These are phyloP conservation scores for Trichophyton rubrum DNA, from an alignment of 2,329 filamentous ascomycete genomes.

Conservation along the genomic window DNA sequence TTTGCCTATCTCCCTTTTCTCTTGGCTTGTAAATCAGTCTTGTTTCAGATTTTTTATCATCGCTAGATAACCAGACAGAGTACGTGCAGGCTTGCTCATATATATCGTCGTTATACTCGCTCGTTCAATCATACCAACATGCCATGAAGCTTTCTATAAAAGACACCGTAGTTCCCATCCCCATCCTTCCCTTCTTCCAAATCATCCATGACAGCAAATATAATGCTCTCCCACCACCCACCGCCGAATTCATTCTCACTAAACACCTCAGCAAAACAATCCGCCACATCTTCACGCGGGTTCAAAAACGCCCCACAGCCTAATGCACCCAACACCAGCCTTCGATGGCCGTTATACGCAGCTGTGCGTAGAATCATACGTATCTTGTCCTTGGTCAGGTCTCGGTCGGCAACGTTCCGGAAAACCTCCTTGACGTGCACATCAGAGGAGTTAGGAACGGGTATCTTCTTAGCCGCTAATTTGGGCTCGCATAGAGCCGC, in stretches of 20 bases:
- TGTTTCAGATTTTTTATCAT: neutral
- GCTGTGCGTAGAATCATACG: slow-evolving; percentile 48
- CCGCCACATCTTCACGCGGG: slow-evolving; percentile 49
- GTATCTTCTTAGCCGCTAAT: slow-evolving; percentile 10
- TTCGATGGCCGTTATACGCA: slow-evolving; percentile 43
- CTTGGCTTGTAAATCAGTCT: neutral
- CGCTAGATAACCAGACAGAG: neutral
- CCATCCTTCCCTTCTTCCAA: slow-evolving; percentile 15
- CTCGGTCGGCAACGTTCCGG: slow-evolving; percentile 33
- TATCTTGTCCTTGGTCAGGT: slow-evolving; percentile 51
- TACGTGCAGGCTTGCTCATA: neutral
- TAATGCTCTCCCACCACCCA: slow-evolving; percentile 52
- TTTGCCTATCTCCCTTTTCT: neutral
- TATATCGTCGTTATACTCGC: neutral
- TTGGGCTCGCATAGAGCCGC: slow-evolving; percentile 42
- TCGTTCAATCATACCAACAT: slow-evolving; percentile 17
- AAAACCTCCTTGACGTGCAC: slow-evolving; percentile 21
- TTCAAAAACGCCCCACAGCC: slow-evolving; percentile 58
- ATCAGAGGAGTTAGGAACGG: slow-evolving; percentile 9
- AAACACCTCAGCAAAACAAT: slow-evolving; percentile 51
- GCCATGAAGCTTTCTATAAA: slow-evolving; percentile 21
- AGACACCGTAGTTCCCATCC: slow-evolving; percentile 24
- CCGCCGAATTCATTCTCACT: slow-evolving; percentile 48
- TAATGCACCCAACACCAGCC: slow-evolving; percentile 54
- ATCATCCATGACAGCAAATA: slow-evolving; percentile 49